Evolutionary conservation across 2,329 filamentous ascomycete species (phyloP), one percentile per base, ranked within the genome.

Genomic region (Setomelanomma holmii): DNA sequence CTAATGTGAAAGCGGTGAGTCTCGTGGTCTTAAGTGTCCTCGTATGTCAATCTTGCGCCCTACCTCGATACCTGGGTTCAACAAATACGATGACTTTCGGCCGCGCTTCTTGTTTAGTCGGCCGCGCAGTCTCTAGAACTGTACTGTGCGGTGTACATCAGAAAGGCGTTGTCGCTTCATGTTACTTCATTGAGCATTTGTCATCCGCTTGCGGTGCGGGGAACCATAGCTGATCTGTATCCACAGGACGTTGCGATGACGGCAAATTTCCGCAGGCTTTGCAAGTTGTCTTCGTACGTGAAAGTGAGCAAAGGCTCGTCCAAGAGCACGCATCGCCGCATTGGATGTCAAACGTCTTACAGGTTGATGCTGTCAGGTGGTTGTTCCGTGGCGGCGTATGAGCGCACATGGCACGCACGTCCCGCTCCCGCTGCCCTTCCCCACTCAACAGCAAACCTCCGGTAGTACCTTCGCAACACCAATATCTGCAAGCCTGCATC

Each of bases 121-220:
- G 27, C 27, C 27, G 27, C 27, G 27, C 27, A 30, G 3, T 30
- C 14, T 30, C 3, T 14, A 14, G 14, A 2, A 30, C 10, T 30
- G 27, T 30, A 30, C 27, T 8, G 27, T 6, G 14, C 27, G 3
- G 27, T 30, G 27, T 30, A 30, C 27, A 10, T 3, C 27, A 30
- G 14, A 30, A 6, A 30, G 14, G 14, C 27, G 27, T 10, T 30
- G 27, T 30, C n/a, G 27, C 5, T 30, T 30, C 27, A n/a, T 30
- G 27, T 16, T 8, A 4, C 4, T 14, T 16, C 21, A 3, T 16
- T 19, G 21, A 14, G 14, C 39, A 49, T 43, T 49, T 42, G 39
- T 43, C 39, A 49, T 49, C 46, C 24, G 20, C 8, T 24, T 14
- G 16, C 10, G 33, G 5, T 41, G 39, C 39, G 39, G 39, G 39